Base-by-base conservation (phyloP, 148 eudicot species). In the Cornus florida region DNA sequence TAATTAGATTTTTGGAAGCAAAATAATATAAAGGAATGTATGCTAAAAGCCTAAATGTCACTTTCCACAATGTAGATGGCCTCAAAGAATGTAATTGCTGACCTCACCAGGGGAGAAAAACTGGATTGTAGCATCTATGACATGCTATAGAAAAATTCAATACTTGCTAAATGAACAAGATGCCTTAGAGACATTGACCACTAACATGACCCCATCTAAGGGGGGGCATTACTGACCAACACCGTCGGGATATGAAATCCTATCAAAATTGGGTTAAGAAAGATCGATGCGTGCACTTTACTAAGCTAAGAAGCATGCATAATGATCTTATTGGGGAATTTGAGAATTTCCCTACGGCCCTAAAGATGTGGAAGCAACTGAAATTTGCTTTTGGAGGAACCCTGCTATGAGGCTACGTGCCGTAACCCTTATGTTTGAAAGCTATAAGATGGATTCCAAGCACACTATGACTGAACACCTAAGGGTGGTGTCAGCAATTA, bases 261-360 rank as follows among this genome's bases (percentile, higher is more conserved):
- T 62, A 75, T 57, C 28, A 62, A 0, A 39, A 31, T n/a, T 75
- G 56, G 70, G 3, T 13, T 12, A 75, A 46, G 35, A 56, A 7
- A n/a, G 32, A 19, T 50, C 8, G 62, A 6, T 5, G 7, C 24
- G 10, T 33, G 62, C 31, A 19, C 35, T 46, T 73, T 56, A 56
- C 39, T 43, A 4, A 53, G 76, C 28, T 73, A 11, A 62, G 77
- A 19, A 17, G 16, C 77, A 75, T 62, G 20, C 70, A 64, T 19
- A 56, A 75, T 64, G 77, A 75, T 43, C 68, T 74, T 23, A 73
- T 53, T 24, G 19, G 76, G 20, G 35, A 46, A 28, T 43, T 72
- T 48, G 75, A 48, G 60, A 72, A 72, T 6, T 72, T 2, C 31
- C 33, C 33, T 2, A 50, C 62, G 4, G 19, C 9, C 41, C 20